These are phyloP conservation scores for Sclerotinia nivalis DNA, from an alignment of 2,329 filamentous ascomycete species.

Conservation along the genomic window DNA sequence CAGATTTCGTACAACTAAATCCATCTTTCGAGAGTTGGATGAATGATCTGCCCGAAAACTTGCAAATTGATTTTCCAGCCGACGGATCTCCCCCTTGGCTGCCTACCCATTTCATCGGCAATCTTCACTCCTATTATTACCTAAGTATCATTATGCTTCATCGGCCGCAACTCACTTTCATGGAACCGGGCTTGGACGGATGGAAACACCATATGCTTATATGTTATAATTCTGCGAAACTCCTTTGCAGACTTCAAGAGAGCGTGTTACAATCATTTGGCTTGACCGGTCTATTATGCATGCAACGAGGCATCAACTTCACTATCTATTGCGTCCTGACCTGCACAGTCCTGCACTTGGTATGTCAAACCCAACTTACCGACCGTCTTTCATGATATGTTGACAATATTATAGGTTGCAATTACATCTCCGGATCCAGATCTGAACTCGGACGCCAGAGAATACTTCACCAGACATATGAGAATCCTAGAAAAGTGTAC, in stretches of 20 bases:
- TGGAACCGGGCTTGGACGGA: slow-evolving; percentile 71
- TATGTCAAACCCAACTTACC: slow-evolving; percentile 52
- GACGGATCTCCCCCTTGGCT: slow-evolving; percentile 83
- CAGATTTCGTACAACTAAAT: slow-evolving; percentile 77
- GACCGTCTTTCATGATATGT: slow-evolving; percentile 21
- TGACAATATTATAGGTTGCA: slow-evolving; percentile 63
- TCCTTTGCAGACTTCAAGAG: slow-evolving; percentile 83
- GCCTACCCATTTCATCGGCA: slow-evolving; percentile 82
- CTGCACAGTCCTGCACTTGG: slow-evolving; percentile 89
- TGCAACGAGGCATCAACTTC: slow-evolving; percentile 93
- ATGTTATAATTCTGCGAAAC: slow-evolving; percentile 82
- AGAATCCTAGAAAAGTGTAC: slow-evolving; percentile 85
- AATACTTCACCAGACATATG: slow-evolving; percentile 94
- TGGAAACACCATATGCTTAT: slow-evolving; percentile 89
- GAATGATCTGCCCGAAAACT: slow-evolving; percentile 72
- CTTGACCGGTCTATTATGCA: slow-evolving; percentile 78
- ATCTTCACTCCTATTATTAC: slow-evolving; percentile 87
- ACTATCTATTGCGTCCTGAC: slow-evolving; percentile 90
- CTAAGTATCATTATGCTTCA: slow-evolving; percentile 84
- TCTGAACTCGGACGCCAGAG: slow-evolving; percentile 78
- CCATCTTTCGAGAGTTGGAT: slow-evolving; percentile 76
- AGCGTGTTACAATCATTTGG: slow-evolving; percentile 75
- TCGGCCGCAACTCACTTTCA: slow-evolving; percentile 78
- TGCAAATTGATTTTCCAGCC: slow-evolving; percentile 73
- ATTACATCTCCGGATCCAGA: slow-evolving; percentile 91